These are phyloP conservation scores for Cornus controversa DNA, from an alignment of 148 eudicot species.

Conservation along the genomic window DNA sequence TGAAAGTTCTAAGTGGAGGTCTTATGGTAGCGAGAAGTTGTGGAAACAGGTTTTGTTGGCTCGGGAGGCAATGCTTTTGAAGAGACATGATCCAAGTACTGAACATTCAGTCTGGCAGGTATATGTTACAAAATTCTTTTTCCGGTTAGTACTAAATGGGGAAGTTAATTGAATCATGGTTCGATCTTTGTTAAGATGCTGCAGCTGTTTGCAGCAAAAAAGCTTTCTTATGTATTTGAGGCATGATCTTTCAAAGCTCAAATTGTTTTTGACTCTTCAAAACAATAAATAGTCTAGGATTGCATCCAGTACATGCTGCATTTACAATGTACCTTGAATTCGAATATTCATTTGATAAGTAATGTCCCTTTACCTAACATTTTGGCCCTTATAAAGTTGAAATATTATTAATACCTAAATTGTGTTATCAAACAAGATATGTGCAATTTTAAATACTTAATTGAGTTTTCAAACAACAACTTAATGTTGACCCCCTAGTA, in stretches of 20 bases:
- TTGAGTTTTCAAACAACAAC: too few species aligned
- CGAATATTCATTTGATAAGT: neutral
- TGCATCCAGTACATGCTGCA: neutral
- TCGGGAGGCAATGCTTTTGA: constrained; percentile 52
- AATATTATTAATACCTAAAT: too few species aligned
- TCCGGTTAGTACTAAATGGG: neutral
- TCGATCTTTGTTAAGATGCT: neutral
- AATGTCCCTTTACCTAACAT: neutral
- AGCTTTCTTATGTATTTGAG: too few species aligned
- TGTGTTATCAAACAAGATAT: too few species aligned
- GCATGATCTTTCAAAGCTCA: too few species aligned
- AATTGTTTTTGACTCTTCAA: too few species aligned
- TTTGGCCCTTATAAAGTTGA: too few species aligned
- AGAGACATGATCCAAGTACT: constrained; percentile 32
- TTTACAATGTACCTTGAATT: neutral
- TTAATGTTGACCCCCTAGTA: too few species aligned
- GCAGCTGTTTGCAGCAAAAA: neutral
- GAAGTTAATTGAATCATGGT: neutral
- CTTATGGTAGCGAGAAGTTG: constrained; percentile 39
- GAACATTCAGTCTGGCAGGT: constrained; percentile 54
- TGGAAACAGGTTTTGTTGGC: constrained; percentile 74
- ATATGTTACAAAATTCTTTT: constrained; percentile 11
- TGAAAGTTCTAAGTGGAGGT: constrained; percentile 55
- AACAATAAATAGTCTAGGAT: too few species aligned
- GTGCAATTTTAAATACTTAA: too few species aligned